phyloP scores from a whole-genome alignment of 2,329 filamentous ascomycete species.

The Aspergillus niger region DNA sequence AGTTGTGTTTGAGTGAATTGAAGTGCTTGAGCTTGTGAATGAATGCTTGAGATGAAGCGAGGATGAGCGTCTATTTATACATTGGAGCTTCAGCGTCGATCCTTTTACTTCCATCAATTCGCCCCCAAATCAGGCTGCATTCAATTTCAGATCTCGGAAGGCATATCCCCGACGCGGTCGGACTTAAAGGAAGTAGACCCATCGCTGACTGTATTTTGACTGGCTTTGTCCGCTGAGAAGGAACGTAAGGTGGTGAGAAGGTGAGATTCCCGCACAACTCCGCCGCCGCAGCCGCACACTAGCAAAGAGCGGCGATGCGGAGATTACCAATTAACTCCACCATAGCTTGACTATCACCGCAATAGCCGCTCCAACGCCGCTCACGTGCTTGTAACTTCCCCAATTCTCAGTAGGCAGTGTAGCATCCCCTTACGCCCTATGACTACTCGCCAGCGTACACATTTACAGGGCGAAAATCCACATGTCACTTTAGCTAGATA shows the following conservation, averaged over 20 bases:
- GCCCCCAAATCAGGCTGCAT: too few relatives aligned
- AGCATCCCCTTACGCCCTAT: too few relatives aligned
- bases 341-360: conserved; percentile 11
- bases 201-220: too few relatives aligned
- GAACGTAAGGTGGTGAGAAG: neutral
- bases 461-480: neutral
- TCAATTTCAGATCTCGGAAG: too few relatives aligned
- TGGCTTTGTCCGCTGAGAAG: too few relatives aligned
- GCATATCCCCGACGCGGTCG: too few relatives aligned
- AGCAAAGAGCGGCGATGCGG: conserved; percentile 12
- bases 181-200: too few relatives aligned
- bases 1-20: too few relatives aligned
- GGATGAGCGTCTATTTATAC: too few relatives aligned
- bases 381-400: neutral
- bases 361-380: conserved; percentile 22
- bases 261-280: conserved; percentile 10
- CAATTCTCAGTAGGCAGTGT: too few relatives aligned
- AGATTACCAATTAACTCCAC: conserved; percentile 14
- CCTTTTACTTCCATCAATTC: too few relatives aligned
- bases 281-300: conserved; percentile 22
- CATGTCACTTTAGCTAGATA: conserved; percentile 14
- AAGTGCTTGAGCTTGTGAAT: neutral
- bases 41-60: neutral
- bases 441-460: neutral
- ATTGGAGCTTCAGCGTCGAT: too few relatives aligned